Percentiles rank a stretch among this genome's conserved stretches.
These are phyloP conservation scores for Zasmidium citrigriseum DNA, from an alignment of 2,329 filamentous ascomycete species.

Conservation along the genomic window DNA sequence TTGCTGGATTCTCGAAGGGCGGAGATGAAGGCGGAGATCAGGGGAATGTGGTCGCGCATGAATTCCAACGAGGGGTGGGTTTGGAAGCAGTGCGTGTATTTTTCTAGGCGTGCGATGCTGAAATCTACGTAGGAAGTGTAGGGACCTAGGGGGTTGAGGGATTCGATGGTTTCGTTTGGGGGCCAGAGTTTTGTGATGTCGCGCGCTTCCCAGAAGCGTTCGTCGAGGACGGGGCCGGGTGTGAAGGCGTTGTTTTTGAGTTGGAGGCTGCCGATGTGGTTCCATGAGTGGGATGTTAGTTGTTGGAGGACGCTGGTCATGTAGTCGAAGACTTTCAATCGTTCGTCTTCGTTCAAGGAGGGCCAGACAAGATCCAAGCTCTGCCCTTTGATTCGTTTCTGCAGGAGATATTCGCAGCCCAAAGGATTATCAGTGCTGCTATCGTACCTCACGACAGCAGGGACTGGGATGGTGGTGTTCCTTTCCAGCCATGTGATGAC, in stretches of 20 bases:
- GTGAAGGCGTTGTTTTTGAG: neutral
- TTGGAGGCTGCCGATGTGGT: neutral
- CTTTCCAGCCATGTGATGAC: neutral
- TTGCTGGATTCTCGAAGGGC: neutral
- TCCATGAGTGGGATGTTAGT: neutral
- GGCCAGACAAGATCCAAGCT: slow-evolving; percentile 1
- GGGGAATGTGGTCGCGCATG: neutral
- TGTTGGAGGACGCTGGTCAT: neutral
- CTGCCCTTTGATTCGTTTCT: neutral
- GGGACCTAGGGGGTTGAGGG: slow-evolving; percentile 2
- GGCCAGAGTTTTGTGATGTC: neutral
- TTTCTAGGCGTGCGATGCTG: neutral
- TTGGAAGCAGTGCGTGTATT: neutral
- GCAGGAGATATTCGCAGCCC: slow-evolving; percentile 5
- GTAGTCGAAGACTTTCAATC: neutral
- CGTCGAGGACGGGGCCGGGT: slow-evolving; percentile 1
- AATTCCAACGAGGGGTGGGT: neutral
- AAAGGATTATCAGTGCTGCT: neutral
- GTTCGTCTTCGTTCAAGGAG: neutral
- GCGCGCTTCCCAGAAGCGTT: neutral
- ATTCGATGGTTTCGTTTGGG: neutral
- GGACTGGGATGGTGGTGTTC: slow-evolving; percentile 4
- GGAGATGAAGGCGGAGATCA: neutral
- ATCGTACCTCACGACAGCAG: neutral
- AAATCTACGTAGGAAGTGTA: neutral